Evolutionary conservation across 2,329 filamentous ascomycete genomes (phyloP).

Genomic region (Ophiocordyceps camponoti-leonardi): DNA sequence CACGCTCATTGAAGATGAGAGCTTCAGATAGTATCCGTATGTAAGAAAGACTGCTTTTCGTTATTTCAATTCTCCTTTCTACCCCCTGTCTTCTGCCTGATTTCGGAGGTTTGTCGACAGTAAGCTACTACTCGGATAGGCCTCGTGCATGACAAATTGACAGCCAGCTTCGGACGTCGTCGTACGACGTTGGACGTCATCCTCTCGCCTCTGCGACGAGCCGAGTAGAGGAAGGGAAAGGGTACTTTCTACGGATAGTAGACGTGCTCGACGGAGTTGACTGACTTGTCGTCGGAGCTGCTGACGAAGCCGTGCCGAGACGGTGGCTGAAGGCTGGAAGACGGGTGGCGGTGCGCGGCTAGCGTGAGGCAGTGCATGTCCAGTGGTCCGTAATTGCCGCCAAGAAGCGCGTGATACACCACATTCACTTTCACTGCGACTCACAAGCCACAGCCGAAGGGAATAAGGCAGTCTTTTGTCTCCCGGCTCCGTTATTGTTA

Average conservation of each 20-base stretch:
- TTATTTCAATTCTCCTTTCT: background rate
- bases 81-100: background rate
- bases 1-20: no score
- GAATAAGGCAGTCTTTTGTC: no score
- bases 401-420: no score
- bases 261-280: background rate
- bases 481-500: no score
- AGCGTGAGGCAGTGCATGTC: background rate
- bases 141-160: background rate
- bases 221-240: background rate
- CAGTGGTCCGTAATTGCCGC: no score
- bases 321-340: no score
- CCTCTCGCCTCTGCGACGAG: background rate
- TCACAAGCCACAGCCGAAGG: no score
- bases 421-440: no score
- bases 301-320: no score
- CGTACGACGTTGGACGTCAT: background rate
- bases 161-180: background rate
- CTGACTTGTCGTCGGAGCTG: background rate
- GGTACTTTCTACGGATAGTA: background rate
- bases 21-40: background rate
- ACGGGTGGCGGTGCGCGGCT: background rate
- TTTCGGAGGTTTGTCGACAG: background rate
- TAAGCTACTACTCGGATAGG: background rate
- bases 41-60: background rate